Evolutionary conservation across 163 green algal genomes (phyloP), one percentile per base, ranked within the genome.

Genomic region (Scenedesmus sp.): DNA sequence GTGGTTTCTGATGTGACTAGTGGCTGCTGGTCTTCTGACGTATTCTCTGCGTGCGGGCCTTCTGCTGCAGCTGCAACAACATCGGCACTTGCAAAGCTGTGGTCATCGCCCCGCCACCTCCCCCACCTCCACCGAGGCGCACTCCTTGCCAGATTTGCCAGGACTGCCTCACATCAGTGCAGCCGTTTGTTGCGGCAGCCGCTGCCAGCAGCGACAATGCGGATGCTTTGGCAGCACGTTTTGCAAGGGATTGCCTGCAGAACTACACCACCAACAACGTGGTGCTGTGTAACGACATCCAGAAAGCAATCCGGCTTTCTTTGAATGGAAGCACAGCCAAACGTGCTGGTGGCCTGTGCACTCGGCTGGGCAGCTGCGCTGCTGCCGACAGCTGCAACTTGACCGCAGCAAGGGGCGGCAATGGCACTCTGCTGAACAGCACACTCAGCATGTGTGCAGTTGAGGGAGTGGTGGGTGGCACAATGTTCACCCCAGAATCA

Each of bases 291-390:
- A 76, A 73, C 26, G 37, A 73, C 22, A 42, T 70, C 33, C 53
- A 46, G 51, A 43, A 33, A 22, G 33, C 82, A 1, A 73, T 87
- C 26, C 35, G 18, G 15, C 59, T 33, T 9, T 56, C 33, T 33
- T 22, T 53, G 1, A 4, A 7, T 16, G 82, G 82, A 15, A 84
- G 83, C 37, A 30, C 83, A 44, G 88, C 80, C 13, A 73, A 72
- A 18, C 81, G 88, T 22, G 88, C 88, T 18, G 88, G 80, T 24
- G 9, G 84, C n/a, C 43, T 91, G n/a, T 91, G 88, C 79, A 22
- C 61, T 9, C 20, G 9, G 6, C 72, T 84, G 30, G 61, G 81
- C 24, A 76, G 22, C 30, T 91, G 88, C 88, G 44, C 5, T 40
- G 26, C 15, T 3, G 18, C 42, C n/a, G 22, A 30, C 30, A 42